phyloP scores from a whole-genome alignment of 139 green algal species.

The Trebouxia sp. region DNA sequence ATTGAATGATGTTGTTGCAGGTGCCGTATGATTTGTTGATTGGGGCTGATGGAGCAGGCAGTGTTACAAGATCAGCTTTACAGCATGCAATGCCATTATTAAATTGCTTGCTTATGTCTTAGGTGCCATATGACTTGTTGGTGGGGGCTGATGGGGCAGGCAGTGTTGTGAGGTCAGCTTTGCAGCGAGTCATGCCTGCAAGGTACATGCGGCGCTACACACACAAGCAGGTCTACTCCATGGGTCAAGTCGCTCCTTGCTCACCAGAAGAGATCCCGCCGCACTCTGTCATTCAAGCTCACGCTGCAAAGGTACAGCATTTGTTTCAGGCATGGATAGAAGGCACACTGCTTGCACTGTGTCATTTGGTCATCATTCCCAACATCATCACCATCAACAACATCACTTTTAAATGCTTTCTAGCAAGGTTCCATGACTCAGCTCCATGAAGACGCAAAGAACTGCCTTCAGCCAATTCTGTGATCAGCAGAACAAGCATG shows the following conservation, averaged over 20 bases:
- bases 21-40: too few species aligned
- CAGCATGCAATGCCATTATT: slow-evolving; percentile 1
- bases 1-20: too few species aligned
- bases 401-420: too few species aligned
- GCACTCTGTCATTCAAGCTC: neutral
- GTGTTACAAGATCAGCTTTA: neutral
- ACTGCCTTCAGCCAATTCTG: too few species aligned
- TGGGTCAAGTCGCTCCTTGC: slow-evolving; percentile 8
- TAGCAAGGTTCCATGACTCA: too few species aligned
- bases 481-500: too few species aligned
- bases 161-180: slow-evolving; percentile 2
- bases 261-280: neutral
- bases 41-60: too few species aligned
- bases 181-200: slow-evolving; percentile 3
- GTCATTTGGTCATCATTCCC: too few species aligned
- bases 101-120: too few species aligned
- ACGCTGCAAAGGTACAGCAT: neutral
- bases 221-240: slow-evolving; percentile 21
- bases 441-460: too few species aligned
- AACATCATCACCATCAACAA: too few species aligned
- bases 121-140: slow-evolving; percentile 9
- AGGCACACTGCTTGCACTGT: neutral
- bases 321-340: neutral
- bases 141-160: slow-evolving; percentile 3
- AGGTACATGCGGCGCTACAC: slow-evolving; percentile 1